phyloP scores from a whole-genome alignment of 495 filamentous ascomycete species.

The Bathelium albidoporum region DNA sequence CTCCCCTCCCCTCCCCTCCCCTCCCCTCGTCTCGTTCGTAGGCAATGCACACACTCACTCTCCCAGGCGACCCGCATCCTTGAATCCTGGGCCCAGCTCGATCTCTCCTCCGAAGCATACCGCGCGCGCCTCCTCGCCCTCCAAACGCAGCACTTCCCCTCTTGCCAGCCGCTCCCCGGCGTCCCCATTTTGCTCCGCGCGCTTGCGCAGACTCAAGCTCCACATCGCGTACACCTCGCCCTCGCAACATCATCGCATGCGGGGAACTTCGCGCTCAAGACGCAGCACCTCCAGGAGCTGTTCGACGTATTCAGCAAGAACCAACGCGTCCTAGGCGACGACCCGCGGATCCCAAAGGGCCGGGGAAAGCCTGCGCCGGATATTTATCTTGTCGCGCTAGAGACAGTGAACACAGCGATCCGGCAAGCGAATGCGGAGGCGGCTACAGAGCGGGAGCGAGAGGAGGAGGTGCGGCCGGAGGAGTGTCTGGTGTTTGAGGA shows the following conservation, averaged over 20 bases:
- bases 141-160: conserved; percentile 61
- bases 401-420: conserved; percentile 69
- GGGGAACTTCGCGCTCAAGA: conserved; percentile 71
- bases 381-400: conserved; percentile 81
- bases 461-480: conserved; percentile 57
- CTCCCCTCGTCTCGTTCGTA: not conserved
- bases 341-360: conserved; percentile 65
- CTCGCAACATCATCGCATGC: conserved; percentile 71
- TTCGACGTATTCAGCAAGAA: conserved; percentile 61
- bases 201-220: conserved; percentile 35
- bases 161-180: conserved; percentile 66
- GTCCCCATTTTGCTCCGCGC: conserved; percentile 55
- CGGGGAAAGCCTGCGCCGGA: conserved; percentile 89
- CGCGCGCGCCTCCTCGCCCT: conserved; percentile 44
- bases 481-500: conserved; percentile 98
- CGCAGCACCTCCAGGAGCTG: conserved; percentile 56
- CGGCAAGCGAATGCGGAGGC: conserved; percentile 15
- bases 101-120: conserved; percentile 59
- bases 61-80: conserved; percentile 48
- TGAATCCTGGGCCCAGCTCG: conserved; percentile 77
- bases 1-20: conserved; percentile 31
- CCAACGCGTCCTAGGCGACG: conserved; percentile 75
- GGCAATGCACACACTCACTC: not conserved
- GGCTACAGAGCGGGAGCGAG: conserved; percentile 32
- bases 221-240: conserved; percentile 61